Evolutionary conservation across 306 rosid species (phyloP).

Genomic region (Boehmeria nivea): DNA sequence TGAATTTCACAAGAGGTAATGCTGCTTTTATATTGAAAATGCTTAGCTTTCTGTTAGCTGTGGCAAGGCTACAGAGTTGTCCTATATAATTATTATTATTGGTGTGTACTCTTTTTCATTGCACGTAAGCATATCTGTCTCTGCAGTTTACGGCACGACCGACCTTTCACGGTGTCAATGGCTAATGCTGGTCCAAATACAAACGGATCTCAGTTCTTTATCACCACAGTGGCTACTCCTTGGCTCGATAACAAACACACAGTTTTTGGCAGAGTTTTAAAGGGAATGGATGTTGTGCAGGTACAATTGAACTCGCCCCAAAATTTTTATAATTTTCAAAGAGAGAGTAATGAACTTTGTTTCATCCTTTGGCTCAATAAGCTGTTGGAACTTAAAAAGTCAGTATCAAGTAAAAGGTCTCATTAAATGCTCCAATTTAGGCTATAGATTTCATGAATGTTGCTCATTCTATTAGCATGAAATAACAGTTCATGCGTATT

Average conservation of each 20-base stretch:
- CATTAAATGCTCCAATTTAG: too few relatives aligned
- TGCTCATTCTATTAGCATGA: neutral
- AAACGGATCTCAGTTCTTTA: conserved; percentile 95
- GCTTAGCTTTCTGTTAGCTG: neutral
- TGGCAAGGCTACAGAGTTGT: neutral
- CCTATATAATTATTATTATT: neutral
- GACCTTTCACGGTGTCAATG: conserved; percentile 96
- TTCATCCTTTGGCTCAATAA: neutral
- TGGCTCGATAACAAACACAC: conserved; percentile 98
- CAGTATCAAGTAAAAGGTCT: too few relatives aligned
- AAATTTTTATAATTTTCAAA: neutral
- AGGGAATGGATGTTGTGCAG: conserved; percentile 99
- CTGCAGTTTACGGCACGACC: conserved; percentile 89
- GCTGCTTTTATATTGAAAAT: neutral
- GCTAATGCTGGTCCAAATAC: conserved; percentile 94
- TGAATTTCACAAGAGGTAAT: conserved; percentile 94
- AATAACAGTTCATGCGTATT: neutral
- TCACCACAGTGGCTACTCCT: conserved; percentile 98
- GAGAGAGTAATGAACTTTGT: neutral
- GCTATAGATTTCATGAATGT: too few relatives aligned
- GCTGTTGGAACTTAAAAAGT: too few relatives aligned
- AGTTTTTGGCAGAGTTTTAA: conserved; percentile 85
- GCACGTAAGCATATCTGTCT: conserved; percentile 12
- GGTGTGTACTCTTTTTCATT: neutral
- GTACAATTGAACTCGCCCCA: conserved; percentile 32